Conservation (phyloP, 208 protist species). For the Trypanosoma cruzi region DNA sequence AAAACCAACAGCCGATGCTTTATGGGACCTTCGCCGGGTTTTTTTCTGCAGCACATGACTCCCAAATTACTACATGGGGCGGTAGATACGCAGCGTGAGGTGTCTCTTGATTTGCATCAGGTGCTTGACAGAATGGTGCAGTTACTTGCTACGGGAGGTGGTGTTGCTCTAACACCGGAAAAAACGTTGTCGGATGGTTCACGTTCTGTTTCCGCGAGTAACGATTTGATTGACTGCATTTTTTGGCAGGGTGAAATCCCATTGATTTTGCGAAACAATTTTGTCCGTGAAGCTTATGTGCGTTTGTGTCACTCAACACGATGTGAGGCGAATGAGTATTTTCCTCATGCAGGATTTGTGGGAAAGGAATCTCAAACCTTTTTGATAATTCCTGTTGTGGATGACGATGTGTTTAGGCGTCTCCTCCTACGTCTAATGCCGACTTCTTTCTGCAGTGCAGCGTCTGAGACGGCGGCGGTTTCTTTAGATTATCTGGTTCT, state of each 20-base stretch:
- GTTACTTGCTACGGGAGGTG: not conserved
- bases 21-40: slow-evolving; percentile 19
- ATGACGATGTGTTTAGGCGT: slow-evolving; percentile 63
- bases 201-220: not conserved
- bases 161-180: not conserved
- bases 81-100: not conserved
- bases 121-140: slow-evolving; percentile 21
- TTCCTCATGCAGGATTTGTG: not conserved
- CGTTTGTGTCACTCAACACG: not conserved
- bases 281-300: slow-evolving; percentile 32
- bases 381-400: slow-evolving; percentile 30
- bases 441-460: slow-evolving; percentile 14
- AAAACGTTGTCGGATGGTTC: not conserved
- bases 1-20: not conserved
- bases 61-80: slow-evolving; percentile 13
- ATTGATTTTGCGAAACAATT: slow-evolving; percentile 30
- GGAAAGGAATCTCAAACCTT: not conserved
- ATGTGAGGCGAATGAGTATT: not conserved
- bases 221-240: slow-evolving; percentile 31
- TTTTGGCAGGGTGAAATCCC: slow-evolving; percentile 52
- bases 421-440: slow-evolving; percentile 48
- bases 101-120: slow-evolving; percentile 5
- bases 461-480: not conserved
- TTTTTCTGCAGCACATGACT: slow-evolving; percentile 32
- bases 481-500: slow-evolving; percentile 5